Base-by-base conservation (phyloP, 495 filamentous ascomycete genomes). In the Penicillium alfredii region DNA sequence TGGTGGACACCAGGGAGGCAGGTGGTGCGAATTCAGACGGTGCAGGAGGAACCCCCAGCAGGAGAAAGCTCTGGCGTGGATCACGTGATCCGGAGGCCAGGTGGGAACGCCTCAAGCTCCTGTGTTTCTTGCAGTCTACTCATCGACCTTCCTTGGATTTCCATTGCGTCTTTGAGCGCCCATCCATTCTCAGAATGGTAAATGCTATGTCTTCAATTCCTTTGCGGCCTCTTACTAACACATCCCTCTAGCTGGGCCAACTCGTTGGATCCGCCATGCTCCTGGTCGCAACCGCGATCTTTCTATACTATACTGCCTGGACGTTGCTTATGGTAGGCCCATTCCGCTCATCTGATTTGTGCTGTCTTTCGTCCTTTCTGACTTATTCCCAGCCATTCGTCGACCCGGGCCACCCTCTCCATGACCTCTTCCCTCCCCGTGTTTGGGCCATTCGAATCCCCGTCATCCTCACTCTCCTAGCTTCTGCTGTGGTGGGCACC, bases 391-490 rank as follows among this genome's bases (percentile, higher is more conserved):
- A 98, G 92, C 92, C 92, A 53, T 99, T 97, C 64, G 93, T 99
- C 55, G 92, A 97, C 67, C 73, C 79, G 9, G 86, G 84, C 55
- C 92, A 97, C 58, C 85, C 88, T 33, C 81, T 96, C 35, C 92
- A 99, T 58, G 81, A 81, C 56, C 73, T 96, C 66, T 99, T 99
- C 71, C 93, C 88, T 23, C 88, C 93, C 3, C 88, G 93, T 53
- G 90, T 94, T 45, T 99, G 92, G 92, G 92, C 92, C 33, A 94
- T 99, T 56, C 89, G 93, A 56, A 89, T 99, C 54, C 92, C 92
- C 39, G 88, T 99, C 48, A 94, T 97, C 58, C 80, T 97, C 33
- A 81, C 94, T 34, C 79, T 99, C 11, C 72, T 97, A 42, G 92
- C 85, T 27, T 88, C 78, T 16, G 88, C 92, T 24, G 88, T 99